phyloP scores from a whole-genome alignment of 495 filamentous ascomycete genomes.

The Talaromyces liani region DNA sequence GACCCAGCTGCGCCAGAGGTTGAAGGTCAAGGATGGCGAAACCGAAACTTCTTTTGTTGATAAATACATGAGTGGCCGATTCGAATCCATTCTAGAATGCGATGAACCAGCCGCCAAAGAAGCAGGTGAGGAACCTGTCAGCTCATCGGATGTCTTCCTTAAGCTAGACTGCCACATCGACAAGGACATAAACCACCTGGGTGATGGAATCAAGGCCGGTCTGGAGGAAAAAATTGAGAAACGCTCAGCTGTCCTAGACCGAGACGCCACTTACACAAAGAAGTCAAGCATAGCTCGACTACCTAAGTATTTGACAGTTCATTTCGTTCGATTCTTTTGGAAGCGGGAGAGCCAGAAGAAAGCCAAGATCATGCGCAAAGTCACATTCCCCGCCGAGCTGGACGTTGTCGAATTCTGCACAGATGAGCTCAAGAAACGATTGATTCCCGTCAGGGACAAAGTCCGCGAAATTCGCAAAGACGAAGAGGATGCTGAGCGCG shows the following conservation, averaged over 20 bases:
- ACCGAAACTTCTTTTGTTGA: constrained; percentile 67
- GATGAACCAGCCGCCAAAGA: constrained; percentile 75
- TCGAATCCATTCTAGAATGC: constrained; percentile 69
- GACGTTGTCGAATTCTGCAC: constrained; percentile 95
- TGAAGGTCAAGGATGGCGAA: constrained; percentile 56
- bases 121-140: constrained; percentile 60
- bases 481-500: constrained; percentile 79
- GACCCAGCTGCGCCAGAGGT: constrained; percentile 71
- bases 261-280: constrained; percentile 81
- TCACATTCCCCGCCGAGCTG: constrained; percentile 87
- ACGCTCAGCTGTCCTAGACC: constrained; percentile 65
- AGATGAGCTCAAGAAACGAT: constrained; percentile 71
- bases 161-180: constrained; percentile 96
- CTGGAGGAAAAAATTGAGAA: constrained; percentile 90
- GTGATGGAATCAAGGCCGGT: constrained; percentile 75
- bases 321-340: constrained; percentile 99
- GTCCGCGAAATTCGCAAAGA: constrained; percentile 94
- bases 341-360: constrained; percentile 91
- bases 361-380: constrained; percentile 98
- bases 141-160: constrained; percentile 67
- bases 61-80: constrained; percentile 78
- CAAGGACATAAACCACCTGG: constrained; percentile 74
- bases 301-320: constrained; percentile 91
- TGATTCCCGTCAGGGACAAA: constrained; percentile 89
- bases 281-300: constrained; percentile 78